A percentile compares a stretch with the other conserved stretches of the same genome.
Evolutionary conservation across 495 filamentous ascomycete genomes (phyloP).

Genomic region (Tuber borchii): DNA sequence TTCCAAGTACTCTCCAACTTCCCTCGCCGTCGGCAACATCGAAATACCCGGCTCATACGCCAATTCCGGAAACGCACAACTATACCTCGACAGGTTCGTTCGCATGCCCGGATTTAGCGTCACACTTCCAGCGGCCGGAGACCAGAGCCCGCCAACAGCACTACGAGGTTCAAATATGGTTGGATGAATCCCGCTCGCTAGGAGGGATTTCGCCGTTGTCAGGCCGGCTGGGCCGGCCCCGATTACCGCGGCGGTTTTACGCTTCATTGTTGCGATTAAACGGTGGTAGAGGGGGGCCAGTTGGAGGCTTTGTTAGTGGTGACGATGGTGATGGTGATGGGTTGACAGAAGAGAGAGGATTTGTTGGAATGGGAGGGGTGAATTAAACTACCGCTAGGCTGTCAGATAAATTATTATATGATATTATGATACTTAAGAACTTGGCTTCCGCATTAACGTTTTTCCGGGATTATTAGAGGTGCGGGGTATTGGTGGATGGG

Average conservation of each 20-base stretch:
- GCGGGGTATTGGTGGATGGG: background rate
- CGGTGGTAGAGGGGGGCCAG: constrained; percentile 3
- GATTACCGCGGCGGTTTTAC: constrained; percentile 62
- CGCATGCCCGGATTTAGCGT: constrained; percentile 63
- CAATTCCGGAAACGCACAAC: constrained; percentile 68
- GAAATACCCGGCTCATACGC: constrained; percentile 53
- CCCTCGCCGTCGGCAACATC: constrained; percentile 65
- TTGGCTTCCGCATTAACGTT: background rate
- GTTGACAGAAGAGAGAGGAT: background rate
- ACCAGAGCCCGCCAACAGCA: constrained; percentile 73
- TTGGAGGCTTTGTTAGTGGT: background rate
- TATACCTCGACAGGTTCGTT: constrained; percentile 73
- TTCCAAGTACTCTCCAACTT: constrained; percentile 68
- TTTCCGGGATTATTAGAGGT: background rate
- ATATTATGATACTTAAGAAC: background rate
- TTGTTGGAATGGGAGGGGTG: background rate
- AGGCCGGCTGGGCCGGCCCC: constrained; percentile 79
- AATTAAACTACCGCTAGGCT: background rate
- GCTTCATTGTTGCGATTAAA: constrained; percentile 29
- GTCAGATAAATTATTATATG: background rate
- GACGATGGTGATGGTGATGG: background rate
- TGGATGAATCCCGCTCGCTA: constrained; percentile 60
- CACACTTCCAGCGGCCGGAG: constrained; percentile 46
- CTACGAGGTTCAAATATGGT: constrained; percentile 62
- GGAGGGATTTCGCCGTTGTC: constrained; percentile 70